A percentile compares a stretch with the other conserved stretches of the same genome.
phyloP scores from a whole-genome alignment of 495 filamentous ascomycete species.

The Xylaria cubensis region DNA sequence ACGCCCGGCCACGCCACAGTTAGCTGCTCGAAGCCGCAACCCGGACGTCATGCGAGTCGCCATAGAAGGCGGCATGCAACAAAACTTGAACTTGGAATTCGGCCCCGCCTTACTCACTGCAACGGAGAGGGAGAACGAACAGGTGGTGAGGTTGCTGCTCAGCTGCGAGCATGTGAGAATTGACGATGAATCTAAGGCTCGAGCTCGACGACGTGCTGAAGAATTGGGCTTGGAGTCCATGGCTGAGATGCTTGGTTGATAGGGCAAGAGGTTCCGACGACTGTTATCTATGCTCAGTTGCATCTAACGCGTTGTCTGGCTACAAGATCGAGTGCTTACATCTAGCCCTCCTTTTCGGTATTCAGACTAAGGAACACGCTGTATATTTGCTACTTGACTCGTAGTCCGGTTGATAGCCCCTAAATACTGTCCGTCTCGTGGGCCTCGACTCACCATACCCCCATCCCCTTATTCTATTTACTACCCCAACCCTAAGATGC shows the following conservation, averaged over 20 bases:
- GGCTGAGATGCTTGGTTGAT: conserved; percentile 8
- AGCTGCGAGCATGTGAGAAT: conserved; percentile 9
- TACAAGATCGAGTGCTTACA: too few species aligned
- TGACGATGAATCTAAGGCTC: conserved; percentile 11
- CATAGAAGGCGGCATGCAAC: conserved; percentile 4
- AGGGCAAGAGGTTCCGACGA: not conserved
- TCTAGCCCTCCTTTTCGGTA: too few species aligned
- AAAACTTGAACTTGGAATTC: conserved; percentile 3
- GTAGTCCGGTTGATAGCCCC: too few species aligned
- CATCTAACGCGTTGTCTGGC: not conserved
- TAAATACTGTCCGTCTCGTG: too few species aligned
- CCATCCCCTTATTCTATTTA: too few species aligned
- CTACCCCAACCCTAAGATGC: too few species aligned
- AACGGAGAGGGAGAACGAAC: conserved; percentile 16
- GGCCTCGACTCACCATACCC: too few species aligned
- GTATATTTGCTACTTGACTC: too few species aligned
- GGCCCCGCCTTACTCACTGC: not conserved
- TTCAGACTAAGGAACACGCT: too few species aligned
- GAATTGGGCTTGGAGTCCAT: conserved; percentile 11
- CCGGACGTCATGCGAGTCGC: conserved; percentile 5
- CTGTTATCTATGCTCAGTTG: not conserved
- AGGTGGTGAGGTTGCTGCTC: conserved; percentile 14
- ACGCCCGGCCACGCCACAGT: not conserved
- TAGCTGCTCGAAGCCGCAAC: conserved; percentile 10
- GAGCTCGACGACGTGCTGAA: conserved; percentile 8